Conservation (phyloP, 1,284 basidiomycete genomes). For the Gymnopus androsaceus region DNA sequence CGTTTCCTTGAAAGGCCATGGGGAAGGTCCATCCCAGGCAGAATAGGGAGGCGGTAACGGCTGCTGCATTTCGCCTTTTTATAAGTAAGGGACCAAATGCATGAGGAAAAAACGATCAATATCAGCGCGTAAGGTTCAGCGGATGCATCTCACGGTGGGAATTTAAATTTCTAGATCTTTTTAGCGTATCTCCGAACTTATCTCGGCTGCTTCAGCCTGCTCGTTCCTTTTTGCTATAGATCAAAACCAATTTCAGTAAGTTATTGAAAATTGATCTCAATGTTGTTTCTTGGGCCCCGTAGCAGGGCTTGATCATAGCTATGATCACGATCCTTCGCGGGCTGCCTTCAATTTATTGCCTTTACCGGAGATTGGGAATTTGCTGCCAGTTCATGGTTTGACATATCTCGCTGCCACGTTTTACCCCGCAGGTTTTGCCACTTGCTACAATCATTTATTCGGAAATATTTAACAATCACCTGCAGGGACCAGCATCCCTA, state of each 20-base stretch:
- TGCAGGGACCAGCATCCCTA: not conserved
- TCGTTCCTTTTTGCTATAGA: not conserved
- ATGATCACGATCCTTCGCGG: conserved; percentile 5
- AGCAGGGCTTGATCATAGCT: not conserved
- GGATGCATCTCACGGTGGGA: too few relatives aligned
- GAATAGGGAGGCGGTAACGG: conserved; percentile 32
- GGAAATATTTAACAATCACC: not conserved
- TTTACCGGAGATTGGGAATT: too few relatives aligned
- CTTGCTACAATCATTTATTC: not conserved
- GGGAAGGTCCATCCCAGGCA: conserved; percentile 29
- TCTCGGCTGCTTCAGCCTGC: too few relatives aligned
- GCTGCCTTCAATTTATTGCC: too few relatives aligned
- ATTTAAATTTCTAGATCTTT: too few relatives aligned
- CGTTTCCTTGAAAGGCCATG: conserved; percentile 59
- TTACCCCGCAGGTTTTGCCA: not conserved
- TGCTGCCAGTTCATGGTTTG: too few relatives aligned
- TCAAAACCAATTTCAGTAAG: too few relatives aligned
- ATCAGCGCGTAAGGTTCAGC: too few relatives aligned
- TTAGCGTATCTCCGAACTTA: conserved; percentile 1
- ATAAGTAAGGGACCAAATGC: conserved; percentile 31
- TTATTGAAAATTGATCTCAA: too few relatives aligned
- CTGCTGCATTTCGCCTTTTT: conserved; percentile 36
- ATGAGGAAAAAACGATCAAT: too few relatives aligned
- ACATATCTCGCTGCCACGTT: not conserved
- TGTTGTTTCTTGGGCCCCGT: not conserved